phyloP scores from a whole-genome alignment of 305 asterid genomes.

The Fraxinus nigra region DNA sequence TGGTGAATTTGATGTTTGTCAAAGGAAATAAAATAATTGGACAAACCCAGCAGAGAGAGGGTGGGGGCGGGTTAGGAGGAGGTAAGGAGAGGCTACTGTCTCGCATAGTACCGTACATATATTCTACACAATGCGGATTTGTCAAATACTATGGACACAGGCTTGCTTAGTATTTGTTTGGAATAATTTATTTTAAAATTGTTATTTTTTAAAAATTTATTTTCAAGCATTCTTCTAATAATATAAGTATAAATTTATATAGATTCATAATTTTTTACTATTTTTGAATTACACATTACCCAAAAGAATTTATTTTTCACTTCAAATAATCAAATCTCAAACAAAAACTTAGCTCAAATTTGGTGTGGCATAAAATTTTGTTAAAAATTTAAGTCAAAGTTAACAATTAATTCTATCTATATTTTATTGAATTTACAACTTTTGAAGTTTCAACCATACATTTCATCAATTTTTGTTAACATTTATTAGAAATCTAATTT shows the following conservation, averaged over 20 bases:
- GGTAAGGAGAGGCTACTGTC: background rate
- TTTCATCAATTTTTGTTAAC: background rate
- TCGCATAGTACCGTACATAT: background rate
- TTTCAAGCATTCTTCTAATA: too few species aligned
- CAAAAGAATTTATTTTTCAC: background rate
- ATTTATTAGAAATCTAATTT: background rate
- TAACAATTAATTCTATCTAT: too few species aligned
- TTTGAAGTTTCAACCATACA: background rate
- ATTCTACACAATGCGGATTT: background rate
- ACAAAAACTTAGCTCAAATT: background rate
- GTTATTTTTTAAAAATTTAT: too few species aligned
- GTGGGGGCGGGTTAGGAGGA: background rate
- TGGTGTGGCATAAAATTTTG: background rate
- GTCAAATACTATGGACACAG: too few species aligned
- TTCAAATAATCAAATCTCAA: background rate
- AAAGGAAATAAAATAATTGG: constrained; percentile 40
- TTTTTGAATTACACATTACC: too few species aligned
- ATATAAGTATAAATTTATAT: too few species aligned
- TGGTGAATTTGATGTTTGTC: constrained; percentile 57
- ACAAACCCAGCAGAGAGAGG: constrained; percentile 5
- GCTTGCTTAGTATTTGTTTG: too few species aligned
- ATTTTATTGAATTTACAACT: too few species aligned
- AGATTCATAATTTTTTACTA: too few species aligned
- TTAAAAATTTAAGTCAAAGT: background rate
- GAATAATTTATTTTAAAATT: too few species aligned